A percentile compares a stretch with the other conserved stretches of the same genome.
phyloP scores from a whole-genome alignment of 2,329 filamentous ascomycete genomes.

The Spiromastix sp. region DNA sequence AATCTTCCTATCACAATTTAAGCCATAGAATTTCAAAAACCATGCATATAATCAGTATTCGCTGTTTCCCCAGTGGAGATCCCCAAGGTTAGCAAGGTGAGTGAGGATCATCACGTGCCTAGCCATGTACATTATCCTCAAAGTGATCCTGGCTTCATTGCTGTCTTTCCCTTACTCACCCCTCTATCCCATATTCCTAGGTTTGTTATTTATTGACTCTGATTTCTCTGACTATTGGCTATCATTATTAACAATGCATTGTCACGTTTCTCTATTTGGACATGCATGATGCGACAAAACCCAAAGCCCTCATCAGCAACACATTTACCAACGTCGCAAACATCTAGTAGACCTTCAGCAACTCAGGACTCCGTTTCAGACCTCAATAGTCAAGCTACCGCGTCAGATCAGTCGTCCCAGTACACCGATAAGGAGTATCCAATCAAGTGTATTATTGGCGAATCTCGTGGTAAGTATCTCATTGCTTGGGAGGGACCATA shows the following conservation, averaged over 20 bases:
- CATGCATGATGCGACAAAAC: slow-evolving; percentile 5
- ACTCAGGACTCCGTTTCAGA: slow-evolving; percentile 2
- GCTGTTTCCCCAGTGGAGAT: too few species aligned
- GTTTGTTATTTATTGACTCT: too few species aligned
- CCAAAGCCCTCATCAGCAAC: background rate
- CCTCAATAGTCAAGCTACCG: background rate
- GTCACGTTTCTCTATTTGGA: background rate
- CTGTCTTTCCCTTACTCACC: too few species aligned
- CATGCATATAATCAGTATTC: too few species aligned
- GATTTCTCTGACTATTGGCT: background rate
- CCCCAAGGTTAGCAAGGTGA: too few species aligned
- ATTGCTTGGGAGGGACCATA: slow-evolving; percentile 30
- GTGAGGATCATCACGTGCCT: too few species aligned
- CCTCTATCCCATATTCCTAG: too few species aligned
- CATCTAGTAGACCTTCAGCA: slow-evolving; percentile 1
- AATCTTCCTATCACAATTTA: too few species aligned
- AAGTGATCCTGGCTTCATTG: too few species aligned
- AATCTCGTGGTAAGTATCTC: slow-evolving; percentile 24
- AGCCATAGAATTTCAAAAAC: too few species aligned
- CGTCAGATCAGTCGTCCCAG: slow-evolving; percentile 3
- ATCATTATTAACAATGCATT: slow-evolving; percentile 4
- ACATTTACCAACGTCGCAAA: slow-evolving; percentile 1
- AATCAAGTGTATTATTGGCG: slow-evolving; percentile 27
- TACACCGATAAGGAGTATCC: slow-evolving; percentile 23
- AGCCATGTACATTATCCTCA: too few species aligned